phyloP scores from a whole-genome alignment of 1,139 yeast species.

The Candida tetrigidarum region DNA sequence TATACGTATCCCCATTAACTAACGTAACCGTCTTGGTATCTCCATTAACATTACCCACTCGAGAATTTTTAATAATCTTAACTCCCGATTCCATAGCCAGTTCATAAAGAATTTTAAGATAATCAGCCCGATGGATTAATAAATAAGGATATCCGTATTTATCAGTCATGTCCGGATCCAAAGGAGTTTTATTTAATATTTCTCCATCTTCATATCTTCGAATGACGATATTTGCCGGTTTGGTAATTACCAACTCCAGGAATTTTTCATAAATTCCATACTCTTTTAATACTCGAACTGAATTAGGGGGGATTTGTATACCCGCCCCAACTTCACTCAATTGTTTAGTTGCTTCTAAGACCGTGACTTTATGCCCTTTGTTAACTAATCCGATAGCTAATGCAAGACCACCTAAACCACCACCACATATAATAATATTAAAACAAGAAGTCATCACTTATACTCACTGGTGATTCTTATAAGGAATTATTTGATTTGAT shows the following conservation, averaged over 20 bases:
- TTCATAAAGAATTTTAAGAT: slow-evolving; percentile 27
- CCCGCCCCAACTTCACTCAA: slow-evolving; percentile 49
- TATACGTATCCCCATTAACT: slow-evolving; percentile 23
- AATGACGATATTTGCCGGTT: slow-evolving; percentile 27
- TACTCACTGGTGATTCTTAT: too few species aligned
- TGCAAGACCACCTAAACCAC: slow-evolving; percentile 43
- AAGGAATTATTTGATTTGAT: too few species aligned
- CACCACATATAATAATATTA: slow-evolving; percentile 24
- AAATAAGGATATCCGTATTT: slow-evolving; percentile 26
- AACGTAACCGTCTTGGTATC: slow-evolving; percentile 25
- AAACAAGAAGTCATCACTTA: slow-evolving; percentile 1
- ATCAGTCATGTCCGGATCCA: slow-evolving; percentile 24
- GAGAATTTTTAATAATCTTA: slow-evolving; percentile 22
- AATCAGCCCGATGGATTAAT: slow-evolving; percentile 35
- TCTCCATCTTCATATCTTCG: slow-evolving; percentile 29
- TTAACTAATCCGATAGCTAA: slow-evolving; percentile 35
- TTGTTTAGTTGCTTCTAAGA: slow-evolving; percentile 33
- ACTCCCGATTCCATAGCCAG: slow-evolving; percentile 29
- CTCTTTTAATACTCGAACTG: slow-evolving; percentile 25
- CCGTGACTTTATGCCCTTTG: slow-evolving; percentile 36
- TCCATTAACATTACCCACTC: slow-evolving; percentile 27
- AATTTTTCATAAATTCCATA: slow-evolving; percentile 29
- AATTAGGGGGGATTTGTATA: slow-evolving; percentile 39
- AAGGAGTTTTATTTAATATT: slow-evolving; percentile 25
- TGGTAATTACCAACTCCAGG: slow-evolving; percentile 22